Evolutionary conservation across 2,329 filamentous ascomycete genomes (phyloP), one percentile per base, ranked within the genome.

Genomic region (Emmonsiellopsis sp.): DNA sequence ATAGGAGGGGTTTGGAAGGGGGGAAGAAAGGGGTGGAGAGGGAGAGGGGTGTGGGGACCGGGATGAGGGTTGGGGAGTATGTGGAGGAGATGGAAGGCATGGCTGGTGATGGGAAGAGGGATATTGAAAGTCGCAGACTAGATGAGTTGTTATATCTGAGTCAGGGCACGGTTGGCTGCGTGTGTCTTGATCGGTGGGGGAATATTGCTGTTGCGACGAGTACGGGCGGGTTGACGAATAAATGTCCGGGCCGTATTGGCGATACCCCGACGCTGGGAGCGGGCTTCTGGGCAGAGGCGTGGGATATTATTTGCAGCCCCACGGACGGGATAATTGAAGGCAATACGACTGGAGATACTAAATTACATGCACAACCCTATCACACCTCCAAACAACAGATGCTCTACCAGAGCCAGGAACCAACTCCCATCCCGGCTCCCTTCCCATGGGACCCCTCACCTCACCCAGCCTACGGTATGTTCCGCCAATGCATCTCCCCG

Each of bases 231-330:
- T 67, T 95, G 68, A 95, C 90, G 20, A 95, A 95, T 67, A 95
- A 95, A 73, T 72, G 92, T 52, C 87, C 87, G 0, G 90, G 89
- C 0, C 77, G 90, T 16, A 85, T 95, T 58, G 90, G 90, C 0
- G 90, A 95, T 65, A 95, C 90, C 9, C 89, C 90, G 0, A 86
- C 85, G 0, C 73, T 90, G 0, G 90, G 90, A 0, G 86, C 89
- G 0, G 90, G 90, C 0, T 95, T 90, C 68, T 95, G 89, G 89
- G 89, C 90, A 0, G 90, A 94, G 66, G 81, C 90, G 60, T 95
- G 89, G 89, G 69, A 70, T 7, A 79, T 84, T 53, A 70, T 26
- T 4, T 4, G 20, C 20, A 26, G 74, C 1, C 43, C 53, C 30
- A 11, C 42, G 11, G 38, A 45, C 0, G 20, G n/a, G 38, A 50